Evolutionary conservation across 257 asterid species (phyloP).

Genomic region (Fraxinus cuspidata): DNA sequence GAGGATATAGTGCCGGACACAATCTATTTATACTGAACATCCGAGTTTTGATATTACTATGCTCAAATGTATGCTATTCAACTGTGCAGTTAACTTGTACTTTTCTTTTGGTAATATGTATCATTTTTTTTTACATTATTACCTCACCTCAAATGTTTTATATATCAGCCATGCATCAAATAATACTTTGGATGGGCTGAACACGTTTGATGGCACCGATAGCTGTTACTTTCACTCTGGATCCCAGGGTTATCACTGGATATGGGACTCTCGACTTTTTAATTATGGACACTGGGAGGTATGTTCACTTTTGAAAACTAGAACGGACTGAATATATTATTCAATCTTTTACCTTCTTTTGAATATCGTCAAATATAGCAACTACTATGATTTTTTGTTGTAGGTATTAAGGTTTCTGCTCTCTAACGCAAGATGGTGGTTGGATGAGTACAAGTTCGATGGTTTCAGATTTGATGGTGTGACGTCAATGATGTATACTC

Average conservation of each 20-base stretch:
- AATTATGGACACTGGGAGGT: constrained; percentile 99
- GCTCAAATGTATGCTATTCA: neutral
- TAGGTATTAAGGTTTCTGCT: constrained; percentile 95
- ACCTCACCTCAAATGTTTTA: constrained; percentile 28
- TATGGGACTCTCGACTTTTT: constrained; percentile 99
- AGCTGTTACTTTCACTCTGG: constrained; percentile 97
- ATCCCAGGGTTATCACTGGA: constrained; percentile 90
- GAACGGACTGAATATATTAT: constrained; percentile 4
- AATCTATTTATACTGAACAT: neutral
- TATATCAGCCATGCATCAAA: constrained; percentile 89
- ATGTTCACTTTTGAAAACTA: constrained; percentile 37
- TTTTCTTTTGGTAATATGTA: neutral
- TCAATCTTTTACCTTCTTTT: constrained; percentile 10
- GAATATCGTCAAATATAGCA: constrained; percentile 1
- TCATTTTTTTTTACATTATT: constrained; percentile 7
- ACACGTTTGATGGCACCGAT: constrained; percentile 99
- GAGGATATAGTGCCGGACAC: neutral
- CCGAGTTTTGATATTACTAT: neutral
- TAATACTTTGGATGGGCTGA: constrained; percentile 97
- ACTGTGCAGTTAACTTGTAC: neutral
- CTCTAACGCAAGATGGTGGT: constrained; percentile 99
- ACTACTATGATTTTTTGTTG: constrained; percentile 26
- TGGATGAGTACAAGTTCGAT: constrained; percentile 98
- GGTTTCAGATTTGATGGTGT: constrained; percentile 99
- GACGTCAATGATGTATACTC: constrained; percentile 99